Evolutionary conservation across 1,139 yeast species (phyloP).

Genomic region (Pichia sp.): DNA sequence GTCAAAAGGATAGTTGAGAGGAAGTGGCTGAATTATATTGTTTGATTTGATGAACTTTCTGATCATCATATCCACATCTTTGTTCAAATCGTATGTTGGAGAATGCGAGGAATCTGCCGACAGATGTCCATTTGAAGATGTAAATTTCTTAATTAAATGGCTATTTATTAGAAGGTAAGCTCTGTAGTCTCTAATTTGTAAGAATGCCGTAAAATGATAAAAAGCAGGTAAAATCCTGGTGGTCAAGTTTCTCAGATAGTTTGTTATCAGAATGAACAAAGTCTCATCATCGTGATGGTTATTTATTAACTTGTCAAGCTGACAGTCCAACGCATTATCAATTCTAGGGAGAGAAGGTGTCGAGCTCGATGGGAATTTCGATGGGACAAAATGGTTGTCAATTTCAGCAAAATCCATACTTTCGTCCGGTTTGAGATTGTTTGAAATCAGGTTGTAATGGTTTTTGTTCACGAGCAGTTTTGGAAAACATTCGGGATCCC

Average conservation of each 20-base stretch:
- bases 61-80: slow-evolving; percentile 12
- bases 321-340: slow-evolving; percentile 16
- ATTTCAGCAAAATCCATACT: no score
- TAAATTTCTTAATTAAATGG: neutral
- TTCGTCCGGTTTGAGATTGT: neutral
- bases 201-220: slow-evolving; percentile 12
- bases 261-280: slow-evolving; percentile 17
- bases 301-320: slow-evolving; percentile 11
- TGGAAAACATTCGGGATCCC: slow-evolving; percentile 21
- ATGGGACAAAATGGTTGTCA: neutral
- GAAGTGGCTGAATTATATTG: slow-evolving; percentile 20
- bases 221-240: slow-evolving; percentile 19
- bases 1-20: slow-evolving; percentile 19
- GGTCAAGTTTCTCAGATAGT: slow-evolving; percentile 17
- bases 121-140: no score
- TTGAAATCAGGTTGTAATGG: neutral
- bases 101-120: no score
- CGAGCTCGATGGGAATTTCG: slow-evolving; percentile 2
- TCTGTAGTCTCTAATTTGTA: slow-evolving; percentile 15
- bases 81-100: neutral
- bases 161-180: slow-evolving; percentile 10
- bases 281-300: slow-evolving; percentile 24
- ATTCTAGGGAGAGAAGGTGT: slow-evolving; percentile 12
- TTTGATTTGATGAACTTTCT: slow-evolving; percentile 17
- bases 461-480: neutral